These are phyloP conservation scores for Kodamaea leandrae DNA, from an alignment of 805 yeast genomes.

Conservation along the genomic window DNA sequence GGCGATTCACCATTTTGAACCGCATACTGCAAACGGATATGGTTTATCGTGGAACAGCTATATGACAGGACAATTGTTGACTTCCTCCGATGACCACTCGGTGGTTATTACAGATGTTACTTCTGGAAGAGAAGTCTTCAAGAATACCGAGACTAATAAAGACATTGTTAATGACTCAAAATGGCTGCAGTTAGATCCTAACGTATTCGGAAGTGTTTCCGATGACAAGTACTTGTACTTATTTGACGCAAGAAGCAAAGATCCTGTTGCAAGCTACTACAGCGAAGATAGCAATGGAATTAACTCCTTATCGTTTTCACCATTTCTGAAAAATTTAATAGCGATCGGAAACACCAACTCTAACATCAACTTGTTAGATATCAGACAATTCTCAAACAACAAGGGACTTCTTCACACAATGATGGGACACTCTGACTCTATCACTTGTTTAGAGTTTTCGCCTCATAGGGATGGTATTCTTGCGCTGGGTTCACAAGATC, in stretches of 20 bases:
- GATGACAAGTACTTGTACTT: constrained; percentile 61
- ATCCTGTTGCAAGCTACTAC: constrained; percentile 27
- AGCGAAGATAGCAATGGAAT: constrained; percentile 40
- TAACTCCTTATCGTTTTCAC: constrained; percentile 66
- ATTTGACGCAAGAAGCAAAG: constrained; percentile 49
- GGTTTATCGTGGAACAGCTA: constrained; percentile 67
- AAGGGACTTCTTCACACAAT: constrained; percentile 57
- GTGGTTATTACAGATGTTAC: constrained; percentile 60
- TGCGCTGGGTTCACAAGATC: constrained; percentile 74
- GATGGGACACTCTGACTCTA: constrained; percentile 75
- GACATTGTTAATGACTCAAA: constrained; percentile 74
- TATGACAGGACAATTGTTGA: constrained; percentile 48
- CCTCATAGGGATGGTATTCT: constrained; percentile 74
- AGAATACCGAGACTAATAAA: constrained; percentile 32
- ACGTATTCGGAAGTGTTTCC: constrained; percentile 66
- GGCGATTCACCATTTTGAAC: constrained; percentile 34
- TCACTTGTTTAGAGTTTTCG: constrained; percentile 74
- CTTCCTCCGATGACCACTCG: constrained; percentile 65
- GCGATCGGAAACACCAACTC: constrained; percentile 73
- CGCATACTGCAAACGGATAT: constrained; percentile 68
- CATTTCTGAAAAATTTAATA: constrained; percentile 54
- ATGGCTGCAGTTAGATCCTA: constrained; percentile 57
- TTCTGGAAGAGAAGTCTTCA: constrained; percentile 12
- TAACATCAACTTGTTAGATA: constrained; percentile 62
- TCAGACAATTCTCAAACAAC: constrained; percentile 40